phyloP scores from a whole-genome alignment of 768 basidiomycete genomes.

The Boletellus ananas region DNA sequence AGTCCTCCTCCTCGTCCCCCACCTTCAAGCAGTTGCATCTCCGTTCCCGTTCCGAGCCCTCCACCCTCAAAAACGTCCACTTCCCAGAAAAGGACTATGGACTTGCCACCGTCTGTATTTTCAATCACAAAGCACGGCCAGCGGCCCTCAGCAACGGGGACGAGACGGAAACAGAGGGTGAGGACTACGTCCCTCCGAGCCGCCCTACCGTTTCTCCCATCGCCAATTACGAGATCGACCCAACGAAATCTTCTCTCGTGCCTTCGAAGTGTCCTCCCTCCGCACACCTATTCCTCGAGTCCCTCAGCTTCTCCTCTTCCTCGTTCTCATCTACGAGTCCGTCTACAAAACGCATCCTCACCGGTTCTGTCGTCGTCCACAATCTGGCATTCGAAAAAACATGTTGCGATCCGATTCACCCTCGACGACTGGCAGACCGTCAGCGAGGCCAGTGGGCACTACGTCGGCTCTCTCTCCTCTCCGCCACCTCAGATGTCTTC shows the following conservation, averaged over 20 bases:
- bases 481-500: slow-evolving; percentile 34
- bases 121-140: slow-evolving; percentile 65
- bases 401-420: slow-evolving; percentile 82
- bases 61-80: slow-evolving; percentile 82
- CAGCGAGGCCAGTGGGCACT: slow-evolving; percentile 67
- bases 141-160: slow-evolving; percentile 45
- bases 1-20: slow-evolving; percentile 36
- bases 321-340: slow-evolving; percentile 2
- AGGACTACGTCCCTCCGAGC: slow-evolving; percentile 10
- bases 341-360: slow-evolving; percentile 37
- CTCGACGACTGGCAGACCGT: slow-evolving; percentile 94
- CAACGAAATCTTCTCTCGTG: slow-evolving; percentile 12
- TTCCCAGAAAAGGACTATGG: slow-evolving; percentile 69
- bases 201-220: slow-evolving; percentile 18
- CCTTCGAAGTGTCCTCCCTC: not conserved
- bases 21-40: slow-evolving; percentile 12
- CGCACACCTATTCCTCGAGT: slow-evolving; percentile 38
- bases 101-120: slow-evolving; percentile 60
- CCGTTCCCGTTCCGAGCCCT: slow-evolving; percentile 55
- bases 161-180: slow-evolving; percentile 45
- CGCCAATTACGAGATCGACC: slow-evolving; percentile 21
- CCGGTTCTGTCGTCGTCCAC: slow-evolving; percentile 76
- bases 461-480: slow-evolving; percentile 42
- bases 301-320: slow-evolving; percentile 26
- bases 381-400: slow-evolving; percentile 87